These are phyloP conservation scores for Talaromyces stipitatus DNA, from an alignment of 495 filamentous ascomycete genomes.

Conservation along the genomic window DNA sequence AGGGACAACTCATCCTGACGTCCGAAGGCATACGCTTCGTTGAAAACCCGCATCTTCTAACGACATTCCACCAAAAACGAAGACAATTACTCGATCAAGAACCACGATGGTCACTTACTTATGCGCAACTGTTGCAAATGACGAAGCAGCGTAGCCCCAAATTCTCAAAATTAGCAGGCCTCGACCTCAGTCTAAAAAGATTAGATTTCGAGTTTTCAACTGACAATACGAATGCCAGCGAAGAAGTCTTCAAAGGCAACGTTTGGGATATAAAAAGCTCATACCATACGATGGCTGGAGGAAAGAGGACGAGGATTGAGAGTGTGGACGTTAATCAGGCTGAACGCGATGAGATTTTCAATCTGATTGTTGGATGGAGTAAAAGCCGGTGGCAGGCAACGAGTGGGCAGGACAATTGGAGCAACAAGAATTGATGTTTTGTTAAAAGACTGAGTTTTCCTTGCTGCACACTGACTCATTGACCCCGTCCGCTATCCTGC, in stretches of 20 bases:
- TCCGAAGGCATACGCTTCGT: slow-evolving; percentile 2
- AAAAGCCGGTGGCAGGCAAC: slow-evolving; percentile 17
- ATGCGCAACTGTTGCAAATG: not conserved
- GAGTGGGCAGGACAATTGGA: not conserved
- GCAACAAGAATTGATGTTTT: not conserved
- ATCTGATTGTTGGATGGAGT: slow-evolving; percentile 26
- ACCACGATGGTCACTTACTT: not conserved
- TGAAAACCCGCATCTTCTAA: not conserved
- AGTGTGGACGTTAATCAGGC: slow-evolving; percentile 11
- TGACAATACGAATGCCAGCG: not conserved
- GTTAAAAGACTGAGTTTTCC: too few species aligned
- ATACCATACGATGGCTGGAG: not conserved
- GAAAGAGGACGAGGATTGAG: slow-evolving; percentile 9
- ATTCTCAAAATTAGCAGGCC: not conserved
- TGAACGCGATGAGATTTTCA: slow-evolving; percentile 30
- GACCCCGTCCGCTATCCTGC: too few species aligned
- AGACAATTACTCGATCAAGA: not conserved
- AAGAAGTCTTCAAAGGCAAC: not conserved
- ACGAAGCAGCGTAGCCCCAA: not conserved
- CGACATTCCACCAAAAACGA: not conserved
- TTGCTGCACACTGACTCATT: too few species aligned
- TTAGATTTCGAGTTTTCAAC: slow-evolving; percentile 3
- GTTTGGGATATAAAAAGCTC: not conserved
- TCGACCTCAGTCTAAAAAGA: not conserved
- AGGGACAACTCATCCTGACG: not conserved